Percentiles rank a stretch among this genome's conserved stretches.
Conservation (phyloP, 2,329 filamentous ascomycete genomes). For the Thielaviopsis punctulata region DNA sequence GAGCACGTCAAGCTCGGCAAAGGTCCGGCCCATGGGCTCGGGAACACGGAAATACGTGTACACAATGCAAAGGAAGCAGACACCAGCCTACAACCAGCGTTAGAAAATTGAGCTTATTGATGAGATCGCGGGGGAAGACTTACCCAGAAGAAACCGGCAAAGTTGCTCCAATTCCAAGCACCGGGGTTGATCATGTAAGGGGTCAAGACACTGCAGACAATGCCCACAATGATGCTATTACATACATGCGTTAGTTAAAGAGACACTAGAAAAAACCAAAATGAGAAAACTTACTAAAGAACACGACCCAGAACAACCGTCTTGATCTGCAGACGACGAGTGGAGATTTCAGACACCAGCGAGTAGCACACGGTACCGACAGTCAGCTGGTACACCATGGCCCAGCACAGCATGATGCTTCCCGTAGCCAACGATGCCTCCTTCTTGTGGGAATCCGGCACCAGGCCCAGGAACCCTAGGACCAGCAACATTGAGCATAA, state of each 20-base stretch:
- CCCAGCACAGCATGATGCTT: slow-evolving; percentile 72
- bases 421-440: slow-evolving; percentile 59
- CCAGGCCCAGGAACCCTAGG: slow-evolving; percentile 69
- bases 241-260: slow-evolving; percentile 1
- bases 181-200: slow-evolving; percentile 86
- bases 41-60: slow-evolving; percentile 36
- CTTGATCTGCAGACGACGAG: slow-evolving; percentile 72
- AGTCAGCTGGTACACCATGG: slow-evolving; percentile 67
- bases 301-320: slow-evolving; percentile 76
- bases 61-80: slow-evolving; percentile 26
- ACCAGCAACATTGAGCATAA: slow-evolving; percentile 63
- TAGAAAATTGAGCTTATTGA: slow-evolving; percentile 20
- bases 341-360: slow-evolving; percentile 69
- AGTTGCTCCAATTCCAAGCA: slow-evolving; percentile 80
- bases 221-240: slow-evolving; percentile 56
- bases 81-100: slow-evolving; percentile 25
- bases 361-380: slow-evolving; percentile 86
- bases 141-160: slow-evolving; percentile 72
- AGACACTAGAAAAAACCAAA: not conserved
- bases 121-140: slow-evolving; percentile 16
- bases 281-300: slow-evolving; percentile 37
- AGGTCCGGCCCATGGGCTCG: slow-evolving; percentile 33
- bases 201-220: slow-evolving; percentile 65
- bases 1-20: slow-evolving; percentile 27
- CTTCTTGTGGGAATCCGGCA: slow-evolving; percentile 39